phyloP scores from a whole-genome alignment of 2,329 filamentous ascomycete genomes.

The Pseudogymnoascus sp. region DNA sequence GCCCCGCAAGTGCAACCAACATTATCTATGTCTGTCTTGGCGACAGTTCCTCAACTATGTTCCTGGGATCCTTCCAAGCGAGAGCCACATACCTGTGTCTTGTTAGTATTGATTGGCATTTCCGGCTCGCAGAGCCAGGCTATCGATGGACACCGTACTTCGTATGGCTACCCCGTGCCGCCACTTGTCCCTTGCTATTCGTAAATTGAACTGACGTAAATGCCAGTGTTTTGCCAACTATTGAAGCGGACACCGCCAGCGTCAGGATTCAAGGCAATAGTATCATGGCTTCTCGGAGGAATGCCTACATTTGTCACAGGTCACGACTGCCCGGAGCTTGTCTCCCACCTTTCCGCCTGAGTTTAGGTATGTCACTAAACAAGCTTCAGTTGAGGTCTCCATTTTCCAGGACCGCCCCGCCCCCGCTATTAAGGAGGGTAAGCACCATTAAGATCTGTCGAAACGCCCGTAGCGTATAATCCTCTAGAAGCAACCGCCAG shows the following conservation, averaged over 20 bases:
- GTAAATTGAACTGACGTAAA: conserved; percentile 55
- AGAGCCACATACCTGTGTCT: conserved; percentile 30
- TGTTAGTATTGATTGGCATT: conserved; percentile 7
- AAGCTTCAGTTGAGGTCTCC: not conserved
- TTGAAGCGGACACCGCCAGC: not conserved
- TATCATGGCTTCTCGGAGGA: not conserved
- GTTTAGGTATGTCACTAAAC: conserved; percentile 55
- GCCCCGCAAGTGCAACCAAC: not conserved
- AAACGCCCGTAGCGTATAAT: conserved; percentile 56
- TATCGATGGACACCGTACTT: conserved; percentile 42
- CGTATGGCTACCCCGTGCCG: conserved; percentile 59
- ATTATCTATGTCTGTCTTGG: conserved; percentile 17
- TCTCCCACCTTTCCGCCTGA: conserved; percentile 54
- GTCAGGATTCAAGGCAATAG: conserved; percentile 11
- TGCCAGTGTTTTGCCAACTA: conserved; percentile 59
- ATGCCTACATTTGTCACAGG: conserved; percentile 54
- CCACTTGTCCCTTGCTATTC: conserved; percentile 53
- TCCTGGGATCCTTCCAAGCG: conserved; percentile 32
- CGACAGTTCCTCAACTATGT: conserved; percentile 30
- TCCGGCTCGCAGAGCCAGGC: not conserved
- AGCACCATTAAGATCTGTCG: conserved; percentile 57
- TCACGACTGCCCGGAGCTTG: conserved; percentile 48
- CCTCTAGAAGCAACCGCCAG: conserved; percentile 60
- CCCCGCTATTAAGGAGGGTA: conserved; percentile 3
- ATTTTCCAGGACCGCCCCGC: conserved; percentile 7